Evolutionary conservation across 225 moss, liverwort and hornwort species (phyloP).

Genomic region (Marchantia polymorpha): DNA sequence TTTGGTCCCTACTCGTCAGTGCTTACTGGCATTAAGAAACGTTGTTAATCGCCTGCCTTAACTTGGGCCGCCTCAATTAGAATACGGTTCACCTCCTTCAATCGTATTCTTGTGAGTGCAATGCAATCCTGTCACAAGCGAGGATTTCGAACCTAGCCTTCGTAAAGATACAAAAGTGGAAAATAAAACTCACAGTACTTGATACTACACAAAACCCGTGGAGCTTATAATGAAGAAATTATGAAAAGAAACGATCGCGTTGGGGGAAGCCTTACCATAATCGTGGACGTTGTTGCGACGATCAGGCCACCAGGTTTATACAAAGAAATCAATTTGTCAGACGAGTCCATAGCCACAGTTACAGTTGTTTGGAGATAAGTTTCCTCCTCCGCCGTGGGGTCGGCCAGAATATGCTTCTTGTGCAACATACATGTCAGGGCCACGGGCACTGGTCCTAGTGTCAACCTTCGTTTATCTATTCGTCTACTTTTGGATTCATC

Average conservation of each 20-base stretch:
- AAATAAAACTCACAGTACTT: background rate
- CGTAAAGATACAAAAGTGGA: background rate
- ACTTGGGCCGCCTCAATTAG: constrained; percentile 43
- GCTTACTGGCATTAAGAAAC: too few relatives aligned
- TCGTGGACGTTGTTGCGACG: constrained; percentile 59
- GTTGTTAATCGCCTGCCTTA: background rate
- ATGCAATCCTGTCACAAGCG: constrained; percentile 66
- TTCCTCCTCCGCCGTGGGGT: constrained; percentile 96
- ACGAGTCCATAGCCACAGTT: constrained; percentile 62
- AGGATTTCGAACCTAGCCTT: background rate
- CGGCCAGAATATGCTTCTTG: constrained; percentile 65
- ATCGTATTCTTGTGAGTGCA: constrained; percentile 59
- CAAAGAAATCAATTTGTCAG: constrained; percentile 64
- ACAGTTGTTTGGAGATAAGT: constrained; percentile 61
- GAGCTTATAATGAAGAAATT: background rate
- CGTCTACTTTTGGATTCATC: constrained; percentile 17
- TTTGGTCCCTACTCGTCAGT: too few relatives aligned
- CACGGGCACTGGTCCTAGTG: constrained; percentile 65
- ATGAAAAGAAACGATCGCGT: background rate
- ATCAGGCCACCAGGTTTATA: constrained; percentile 87
- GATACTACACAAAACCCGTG: background rate
- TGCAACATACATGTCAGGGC: constrained; percentile 77
- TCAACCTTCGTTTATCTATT: constrained; percentile 54
- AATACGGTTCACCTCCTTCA: constrained; percentile 62
- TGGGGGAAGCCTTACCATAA: constrained; percentile 46